Percentiles rank a stretch among this genome's conserved stretches.
phyloP scores from a whole-genome alignment of 345 rosid genomes.

The Fremontodendron californicum region DNA sequence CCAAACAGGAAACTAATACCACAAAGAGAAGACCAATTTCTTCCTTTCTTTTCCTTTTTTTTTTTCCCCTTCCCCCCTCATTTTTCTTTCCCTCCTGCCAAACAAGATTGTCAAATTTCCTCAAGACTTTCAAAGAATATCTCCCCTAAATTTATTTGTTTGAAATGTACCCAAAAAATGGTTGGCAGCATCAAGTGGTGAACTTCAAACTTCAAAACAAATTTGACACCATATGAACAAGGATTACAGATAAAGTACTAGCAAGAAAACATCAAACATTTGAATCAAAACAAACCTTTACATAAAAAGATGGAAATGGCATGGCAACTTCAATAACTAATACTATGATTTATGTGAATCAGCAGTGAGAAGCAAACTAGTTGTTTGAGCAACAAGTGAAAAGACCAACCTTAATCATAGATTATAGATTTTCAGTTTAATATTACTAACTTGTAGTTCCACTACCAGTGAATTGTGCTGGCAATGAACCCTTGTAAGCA shows the following conservation, averaged over 20 bases:
- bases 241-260: background rate
- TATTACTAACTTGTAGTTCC: background rate
- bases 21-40: too few species aligned
- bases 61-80: too few species aligned
- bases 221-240: background rate
- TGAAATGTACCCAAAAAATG: too few species aligned
- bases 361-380: background rate
- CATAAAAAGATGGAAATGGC: background rate
- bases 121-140: background rate
- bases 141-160: too few species aligned
- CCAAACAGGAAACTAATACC: too few species aligned
- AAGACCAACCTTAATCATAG: background rate
- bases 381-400: background rate
- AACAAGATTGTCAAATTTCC: too few species aligned
- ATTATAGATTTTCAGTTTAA: background rate
- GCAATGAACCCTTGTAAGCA: slow-evolving; percentile 36
- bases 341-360: background rate
- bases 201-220: background rate
- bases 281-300: background rate
- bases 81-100: too few species aligned
- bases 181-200: background rate
- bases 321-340: background rate
- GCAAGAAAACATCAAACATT: background rate
- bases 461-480: slow-evolving; percentile 21
- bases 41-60: too few species aligned